phyloP scores from a whole-genome alignment of 176 grass and related monocot species.

The Elaeis guineensis region DNA sequence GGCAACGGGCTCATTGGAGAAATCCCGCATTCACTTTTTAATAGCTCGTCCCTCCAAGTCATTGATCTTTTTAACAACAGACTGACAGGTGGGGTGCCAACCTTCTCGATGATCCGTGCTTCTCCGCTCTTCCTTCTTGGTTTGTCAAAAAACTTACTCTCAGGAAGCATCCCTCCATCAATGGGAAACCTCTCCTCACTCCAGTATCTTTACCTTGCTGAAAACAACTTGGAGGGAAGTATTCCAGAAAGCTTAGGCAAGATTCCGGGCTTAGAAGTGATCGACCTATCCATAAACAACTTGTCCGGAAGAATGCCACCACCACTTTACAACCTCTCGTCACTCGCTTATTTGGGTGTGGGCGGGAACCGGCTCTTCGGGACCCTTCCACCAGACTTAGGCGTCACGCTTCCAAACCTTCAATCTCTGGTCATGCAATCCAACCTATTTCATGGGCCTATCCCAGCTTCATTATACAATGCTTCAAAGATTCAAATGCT shows the following conservation, averaged over 20 bases:
- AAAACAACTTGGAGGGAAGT: constrained; percentile 30
- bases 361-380: constrained; percentile 24
- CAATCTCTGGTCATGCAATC: constrained; percentile 9
- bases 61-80: constrained; percentile 29
- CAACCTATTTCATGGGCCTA: constrained; percentile 14
- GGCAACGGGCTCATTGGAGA: constrained; percentile 34
- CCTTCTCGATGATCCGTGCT: not conserved
- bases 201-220: not conserved
- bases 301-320: constrained; percentile 26
- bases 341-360: constrained; percentile 23
- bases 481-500: constrained; percentile 21
- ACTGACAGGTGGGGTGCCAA: constrained; percentile 31
- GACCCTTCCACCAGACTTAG: constrained; percentile 30
- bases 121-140: constrained; percentile 14
- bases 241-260: constrained; percentile 39
- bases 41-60: constrained; percentile 4
- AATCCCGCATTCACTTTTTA: constrained; percentile 30
- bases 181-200: constrained; percentile 37
- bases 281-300: constrained; percentile 27
- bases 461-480: constrained; percentile 34
- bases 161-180: constrained; percentile 30
- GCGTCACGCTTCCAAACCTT: constrained; percentile 29
- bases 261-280: not conserved
- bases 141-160: constrained; percentile 24
- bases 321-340: constrained; percentile 34